Evolutionary conservation across 1,139 yeast species (phyloP), one percentile per base, ranked within the genome.

Genomic region (Magnusiomyces tetraspermus): DNA sequence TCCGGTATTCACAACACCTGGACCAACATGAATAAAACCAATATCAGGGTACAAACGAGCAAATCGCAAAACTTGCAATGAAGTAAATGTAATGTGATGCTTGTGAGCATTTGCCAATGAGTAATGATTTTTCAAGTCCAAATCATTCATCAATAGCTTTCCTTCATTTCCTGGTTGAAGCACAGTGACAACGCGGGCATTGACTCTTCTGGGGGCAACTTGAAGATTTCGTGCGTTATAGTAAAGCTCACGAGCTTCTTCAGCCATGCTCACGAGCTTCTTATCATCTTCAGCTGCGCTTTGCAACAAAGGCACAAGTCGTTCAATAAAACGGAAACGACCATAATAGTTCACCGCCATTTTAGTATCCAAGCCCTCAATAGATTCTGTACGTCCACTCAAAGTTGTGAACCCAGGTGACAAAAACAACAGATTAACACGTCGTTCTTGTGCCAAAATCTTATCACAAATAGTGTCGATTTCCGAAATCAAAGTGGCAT

Each of bases 301-400:
- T 28, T 58, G 53, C 22, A 67, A 51, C 49, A 66, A 55, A 6
- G 66, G 63, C 28, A 63, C 22, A 48, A 67, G 53, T 21, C 59
- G 56, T 13, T 55, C 53, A n/a, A 59, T 59, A 22, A 63, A 54
- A 21, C 64, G 49, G 67, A 64, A 61, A 36, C 70, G 59, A 1
- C 64, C 61, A 53, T 66, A 65, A 52, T 64, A 66, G 48, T 64
- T 63, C 21, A 64, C 55, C 10, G 65, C 57, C 57, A 66, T 52
- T 52, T 62, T 63, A 30, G 48, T 31, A 51, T 66, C 69, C 5
- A 62, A 38, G 2, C 70, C 70, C 51, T 67, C 70, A 1, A 45
- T 37, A 38, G 61, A 61, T 53, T 64, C 68, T 1, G 44, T 52
- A n/a, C 64, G 55, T 24, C 64, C 64, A n/a, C 43, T 38, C 15